These are phyloP conservation scores for Potentilla sterilis DNA, from an alignment of 306 rosid species.

Conservation along the genomic window DNA sequence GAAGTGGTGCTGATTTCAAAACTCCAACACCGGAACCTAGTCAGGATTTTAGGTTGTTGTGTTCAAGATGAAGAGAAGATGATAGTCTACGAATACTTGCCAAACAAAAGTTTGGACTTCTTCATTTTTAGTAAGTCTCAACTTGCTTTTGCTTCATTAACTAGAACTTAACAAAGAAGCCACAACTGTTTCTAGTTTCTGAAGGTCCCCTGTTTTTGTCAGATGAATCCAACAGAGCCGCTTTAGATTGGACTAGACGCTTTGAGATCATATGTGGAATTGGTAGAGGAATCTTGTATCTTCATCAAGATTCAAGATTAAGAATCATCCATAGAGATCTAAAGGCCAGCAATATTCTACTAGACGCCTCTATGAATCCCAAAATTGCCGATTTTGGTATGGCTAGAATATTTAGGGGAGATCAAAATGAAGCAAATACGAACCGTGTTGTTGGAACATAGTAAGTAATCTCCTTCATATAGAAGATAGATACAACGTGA, in stretches of 20 bases:
- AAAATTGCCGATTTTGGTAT: slow-evolving; percentile 5
- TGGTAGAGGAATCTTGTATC: too few species aligned
- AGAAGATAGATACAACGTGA: not conserved
- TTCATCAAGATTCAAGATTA: too few species aligned
- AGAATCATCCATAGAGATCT: too few species aligned
- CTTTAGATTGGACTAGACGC: too few species aligned
- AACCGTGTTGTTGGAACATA: slow-evolving; percentile 8
- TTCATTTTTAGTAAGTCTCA: too few species aligned
- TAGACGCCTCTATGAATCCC: not conserved
- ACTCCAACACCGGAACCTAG: not conserved
- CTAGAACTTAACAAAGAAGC: too few species aligned
- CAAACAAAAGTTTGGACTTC: too few species aligned
- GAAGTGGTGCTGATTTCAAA: not conserved
- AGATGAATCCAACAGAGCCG: too few species aligned
- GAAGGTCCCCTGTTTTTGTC: too few species aligned
- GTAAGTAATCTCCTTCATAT: not conserved
- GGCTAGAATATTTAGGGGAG: slow-evolving; percentile 1
- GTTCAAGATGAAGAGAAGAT: slow-evolving; percentile 6
- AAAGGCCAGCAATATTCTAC: slow-evolving; percentile 3
- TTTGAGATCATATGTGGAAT: too few species aligned
- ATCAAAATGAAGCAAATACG: not conserved
- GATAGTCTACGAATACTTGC: not conserved
- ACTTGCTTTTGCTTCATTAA: too few species aligned
- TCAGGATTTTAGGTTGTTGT: not conserved
- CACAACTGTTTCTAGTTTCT: too few species aligned